A percentile compares a stretch with the other conserved stretches of the same genome.
Evolutionary conservation across 169 alveolate genomes (phyloP).

Genomic region (Cryptosporidium meleagridis): DNA sequence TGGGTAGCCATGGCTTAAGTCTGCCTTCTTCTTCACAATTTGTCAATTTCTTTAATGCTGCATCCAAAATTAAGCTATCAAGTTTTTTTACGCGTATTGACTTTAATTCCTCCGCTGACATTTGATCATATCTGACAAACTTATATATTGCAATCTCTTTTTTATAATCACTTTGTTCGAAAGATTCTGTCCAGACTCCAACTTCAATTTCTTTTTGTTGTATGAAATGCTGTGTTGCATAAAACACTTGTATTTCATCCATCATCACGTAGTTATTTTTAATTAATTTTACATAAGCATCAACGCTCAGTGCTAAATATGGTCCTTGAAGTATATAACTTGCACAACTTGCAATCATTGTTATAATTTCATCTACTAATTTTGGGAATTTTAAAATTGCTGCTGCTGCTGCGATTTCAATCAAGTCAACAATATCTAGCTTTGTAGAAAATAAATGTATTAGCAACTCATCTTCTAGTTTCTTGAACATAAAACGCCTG

Average conservation of each 20-base stretch:
- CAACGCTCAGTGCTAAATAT: conserved; percentile 58
- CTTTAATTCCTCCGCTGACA: conserved; percentile 65
- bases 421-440: conserved; percentile 47
- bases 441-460: conserved; percentile 41
- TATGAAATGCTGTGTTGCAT: conserved; percentile 61
- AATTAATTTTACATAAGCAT: conserved; percentile 44
- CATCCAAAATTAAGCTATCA: conserved; percentile 70
- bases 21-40: conserved; percentile 48
- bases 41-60: conserved; percentile 40
- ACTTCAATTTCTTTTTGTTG: conserved; percentile 45
- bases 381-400: conserved; percentile 62
- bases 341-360: conserved; percentile 74
- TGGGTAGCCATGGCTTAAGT: conserved; percentile 62
- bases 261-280: conserved; percentile 46
- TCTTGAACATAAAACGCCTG: conserved; percentile 55
- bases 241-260: conserved; percentile 69
- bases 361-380: conserved; percentile 64
- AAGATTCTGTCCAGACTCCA: conserved; percentile 49
- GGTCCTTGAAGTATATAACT: conserved; percentile 73
- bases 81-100: conserved; percentile 32
- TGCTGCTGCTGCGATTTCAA: conserved; percentile 74
- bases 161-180: not conserved
- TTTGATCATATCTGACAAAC: conserved; percentile 50
- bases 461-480: conserved; percentile 49
- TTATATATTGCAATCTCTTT: conserved; percentile 47